Evolutionary conservation across 208 protist genomes (phyloP).

Genomic region (Angomonas desouzai): DNA sequence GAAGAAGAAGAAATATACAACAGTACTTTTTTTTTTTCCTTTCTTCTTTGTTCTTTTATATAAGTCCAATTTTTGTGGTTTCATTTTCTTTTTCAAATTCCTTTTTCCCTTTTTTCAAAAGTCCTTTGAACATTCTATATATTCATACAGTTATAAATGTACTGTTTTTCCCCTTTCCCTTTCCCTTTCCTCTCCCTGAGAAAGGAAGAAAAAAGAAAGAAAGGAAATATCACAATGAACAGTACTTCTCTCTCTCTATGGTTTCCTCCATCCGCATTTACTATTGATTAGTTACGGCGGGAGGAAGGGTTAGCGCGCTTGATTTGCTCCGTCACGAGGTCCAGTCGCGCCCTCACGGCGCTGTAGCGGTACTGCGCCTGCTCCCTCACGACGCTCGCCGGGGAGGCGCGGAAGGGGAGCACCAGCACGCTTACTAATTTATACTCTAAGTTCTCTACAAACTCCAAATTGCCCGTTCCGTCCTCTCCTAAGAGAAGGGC

Average conservation of each 20-base stretch:
- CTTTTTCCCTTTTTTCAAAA: not conserved
- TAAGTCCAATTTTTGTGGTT: not conserved
- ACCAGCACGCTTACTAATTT: conserved; percentile 93
- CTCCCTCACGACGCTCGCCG: conserved; percentile 84
- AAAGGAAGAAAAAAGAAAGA: no score
- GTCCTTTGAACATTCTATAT: not conserved
- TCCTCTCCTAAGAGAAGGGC: conserved; percentile 83
- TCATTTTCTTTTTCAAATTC: conserved; percentile 9
- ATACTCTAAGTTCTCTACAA: conserved; percentile 94
- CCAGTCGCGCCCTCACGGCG: conserved; percentile 75
- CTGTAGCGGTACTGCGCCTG: conserved; percentile 93
- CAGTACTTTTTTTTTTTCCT: not conserved
- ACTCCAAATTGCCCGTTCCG: conserved; percentile 86
- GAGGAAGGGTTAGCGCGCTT: conserved; percentile 56
- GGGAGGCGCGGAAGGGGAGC: conserved; percentile 83
- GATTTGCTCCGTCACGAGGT: conserved; percentile 87
- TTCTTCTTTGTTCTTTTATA: no score
- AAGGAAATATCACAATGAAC: no score
- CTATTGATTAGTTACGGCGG: not conserved
- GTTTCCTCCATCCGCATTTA: not conserved
- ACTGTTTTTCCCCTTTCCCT: not conserved
- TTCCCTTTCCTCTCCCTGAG: not conserved
- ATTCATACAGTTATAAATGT: not conserved
- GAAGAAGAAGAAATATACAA: not conserved
- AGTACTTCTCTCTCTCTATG: conserved; percentile 6